A percentile compares a stretch with the other conserved stretches of the same genome.
phyloP scores from a whole-genome alignment of 768 basidiomycete species.

The Collybia mongolica region DNA sequence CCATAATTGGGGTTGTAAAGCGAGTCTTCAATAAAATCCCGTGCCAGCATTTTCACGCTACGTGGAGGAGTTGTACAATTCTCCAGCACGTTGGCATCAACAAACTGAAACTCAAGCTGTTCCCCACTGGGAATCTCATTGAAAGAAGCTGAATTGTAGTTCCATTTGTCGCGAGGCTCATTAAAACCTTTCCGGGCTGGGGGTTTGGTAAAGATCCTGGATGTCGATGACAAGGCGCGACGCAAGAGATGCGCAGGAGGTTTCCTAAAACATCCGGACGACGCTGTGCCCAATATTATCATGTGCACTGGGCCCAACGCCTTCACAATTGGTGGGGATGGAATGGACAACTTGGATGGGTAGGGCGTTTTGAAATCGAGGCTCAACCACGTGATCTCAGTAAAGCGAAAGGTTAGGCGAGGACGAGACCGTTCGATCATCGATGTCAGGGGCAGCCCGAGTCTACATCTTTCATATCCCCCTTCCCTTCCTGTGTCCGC shows the following conservation, averaged over 20 bases:
- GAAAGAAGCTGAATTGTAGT: slow-evolving; percentile 72
- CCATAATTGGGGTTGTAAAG: slow-evolving; percentile 98
- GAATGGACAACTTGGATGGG: background rate
- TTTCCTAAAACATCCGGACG: slow-evolving; percentile 31
- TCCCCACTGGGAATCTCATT: slow-evolving; percentile 45
- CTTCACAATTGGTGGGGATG: slow-evolving; percentile 5
- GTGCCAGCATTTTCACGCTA: slow-evolving; percentile 88
- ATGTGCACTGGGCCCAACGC: slow-evolving; percentile 28
- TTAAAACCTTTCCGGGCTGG: slow-evolving; percentile 13
- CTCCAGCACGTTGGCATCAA: slow-evolving; percentile 74
- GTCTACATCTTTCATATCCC: background rate
- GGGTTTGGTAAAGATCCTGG: slow-evolving; percentile 10
- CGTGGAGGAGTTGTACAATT: slow-evolving; percentile 58
- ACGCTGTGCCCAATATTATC: slow-evolving; percentile 30
- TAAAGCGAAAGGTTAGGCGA: background rate
- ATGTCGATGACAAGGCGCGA: slow-evolving; percentile 21
- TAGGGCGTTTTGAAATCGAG: background rate
- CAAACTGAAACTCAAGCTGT: slow-evolving; percentile 42
- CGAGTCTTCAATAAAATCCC: slow-evolving; percentile 96
- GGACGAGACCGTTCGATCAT: background rate
- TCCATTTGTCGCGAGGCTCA: slow-evolving; percentile 61
- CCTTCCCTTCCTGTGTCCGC: background rate
- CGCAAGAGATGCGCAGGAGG: slow-evolving; percentile 14
- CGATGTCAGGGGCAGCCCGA: background rate
- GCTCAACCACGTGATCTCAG: slow-evolving; percentile 7